Evolutionary conservation across 768 basidiomycete species (phyloP).

Genomic region (Podaxis sp.): DNA sequence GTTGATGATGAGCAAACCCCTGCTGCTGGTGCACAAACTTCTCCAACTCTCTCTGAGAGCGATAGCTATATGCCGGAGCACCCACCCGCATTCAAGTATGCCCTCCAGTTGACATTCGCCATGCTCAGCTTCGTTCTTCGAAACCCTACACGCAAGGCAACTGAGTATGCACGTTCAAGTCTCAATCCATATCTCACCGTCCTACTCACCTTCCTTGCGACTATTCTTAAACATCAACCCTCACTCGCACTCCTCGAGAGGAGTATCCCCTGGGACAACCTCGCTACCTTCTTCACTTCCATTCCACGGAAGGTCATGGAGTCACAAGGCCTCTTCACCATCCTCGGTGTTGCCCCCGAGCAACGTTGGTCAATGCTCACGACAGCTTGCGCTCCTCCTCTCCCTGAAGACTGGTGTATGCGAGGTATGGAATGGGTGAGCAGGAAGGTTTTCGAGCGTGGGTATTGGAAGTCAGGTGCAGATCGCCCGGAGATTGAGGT

Average conservation of each 20-base stretch:
- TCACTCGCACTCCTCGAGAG: slow-evolving; percentile 69
- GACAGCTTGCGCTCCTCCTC: slow-evolving; percentile 63
- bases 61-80: slow-evolving; percentile 39
- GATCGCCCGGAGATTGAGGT: slow-evolving; percentile 80
- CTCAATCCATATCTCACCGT: slow-evolving; percentile 88
- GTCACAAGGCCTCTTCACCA: slow-evolving; percentile 40
- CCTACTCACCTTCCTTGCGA: slow-evolving; percentile 86
- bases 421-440: slow-evolving; percentile 98
- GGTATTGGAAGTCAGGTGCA: slow-evolving; percentile 88
- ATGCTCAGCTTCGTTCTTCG: slow-evolving; percentile 74
- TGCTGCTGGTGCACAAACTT: slow-evolving; percentile 27
- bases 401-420: slow-evolving; percentile 94
- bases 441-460: slow-evolving; percentile 85
- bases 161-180: slow-evolving; percentile 50
- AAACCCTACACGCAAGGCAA: slow-evolving; percentile 59
- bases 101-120: slow-evolving; percentile 75
- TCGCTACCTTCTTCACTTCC: slow-evolving; percentile 62
- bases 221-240: slow-evolving; percentile 63
- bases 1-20: slow-evolving; percentile 30
- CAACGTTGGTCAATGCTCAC: slow-evolving; percentile 71
- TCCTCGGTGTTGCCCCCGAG: slow-evolving; percentile 23
- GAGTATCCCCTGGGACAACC: slow-evolving; percentile 79
- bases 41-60: slow-evolving; percentile 32
- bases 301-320: slow-evolving; percentile 56
- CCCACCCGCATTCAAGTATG: slow-evolving; percentile 68